Evolutionary conservation across 169 alveolate genomes (phyloP).

Genomic region (Plasmodium relictum): DNA sequence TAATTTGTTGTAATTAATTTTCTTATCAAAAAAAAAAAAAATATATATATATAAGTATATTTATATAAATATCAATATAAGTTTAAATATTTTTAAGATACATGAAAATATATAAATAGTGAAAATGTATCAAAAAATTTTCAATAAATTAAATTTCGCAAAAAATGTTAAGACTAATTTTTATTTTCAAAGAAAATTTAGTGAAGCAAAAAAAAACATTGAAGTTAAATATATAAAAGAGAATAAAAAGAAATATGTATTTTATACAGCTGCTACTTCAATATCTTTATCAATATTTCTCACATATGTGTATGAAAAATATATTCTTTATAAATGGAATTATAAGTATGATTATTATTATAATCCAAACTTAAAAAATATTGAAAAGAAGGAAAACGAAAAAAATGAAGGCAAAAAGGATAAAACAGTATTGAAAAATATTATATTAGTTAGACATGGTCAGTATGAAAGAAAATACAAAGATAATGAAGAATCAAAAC

Average conservation of each 20-base stretch:
- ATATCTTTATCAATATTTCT: constrained; percentile 31
- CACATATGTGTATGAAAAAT: constrained; percentile 70
- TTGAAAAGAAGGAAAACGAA: constrained; percentile 31
- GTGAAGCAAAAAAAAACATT: constrained; percentile 14
- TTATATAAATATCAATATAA: too few relatives aligned
- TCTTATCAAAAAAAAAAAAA: too few relatives aligned
- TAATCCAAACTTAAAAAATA: constrained; percentile 33
- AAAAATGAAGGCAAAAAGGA: constrained; percentile 70
- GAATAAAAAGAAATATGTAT: constrained; percentile 36
- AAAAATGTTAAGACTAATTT: constrained; percentile 1
- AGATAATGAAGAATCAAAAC: constrained; percentile 76
- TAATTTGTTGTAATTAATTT: too few relatives aligned
- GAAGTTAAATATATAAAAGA: constrained; percentile 49
- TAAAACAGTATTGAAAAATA: constrained; percentile 68
- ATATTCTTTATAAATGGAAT: constrained; percentile 66
- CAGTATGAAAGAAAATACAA: constrained; percentile 73
- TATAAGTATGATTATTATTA: constrained; percentile 62
- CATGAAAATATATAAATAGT: not conserved
- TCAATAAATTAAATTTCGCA: not conserved
- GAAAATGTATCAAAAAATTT: constrained; percentile 1
- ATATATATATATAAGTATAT: too few relatives aligned
- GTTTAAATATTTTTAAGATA: too few relatives aligned
- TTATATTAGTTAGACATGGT: constrained; percentile 82
- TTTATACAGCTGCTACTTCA: constrained; percentile 61
- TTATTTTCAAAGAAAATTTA: constrained; percentile 24